Evolutionary conservation across 2,329 filamentous ascomycete genomes (phyloP), one percentile per base, ranked within the genome.

Genomic region (Fusarium subtropicale): DNA sequence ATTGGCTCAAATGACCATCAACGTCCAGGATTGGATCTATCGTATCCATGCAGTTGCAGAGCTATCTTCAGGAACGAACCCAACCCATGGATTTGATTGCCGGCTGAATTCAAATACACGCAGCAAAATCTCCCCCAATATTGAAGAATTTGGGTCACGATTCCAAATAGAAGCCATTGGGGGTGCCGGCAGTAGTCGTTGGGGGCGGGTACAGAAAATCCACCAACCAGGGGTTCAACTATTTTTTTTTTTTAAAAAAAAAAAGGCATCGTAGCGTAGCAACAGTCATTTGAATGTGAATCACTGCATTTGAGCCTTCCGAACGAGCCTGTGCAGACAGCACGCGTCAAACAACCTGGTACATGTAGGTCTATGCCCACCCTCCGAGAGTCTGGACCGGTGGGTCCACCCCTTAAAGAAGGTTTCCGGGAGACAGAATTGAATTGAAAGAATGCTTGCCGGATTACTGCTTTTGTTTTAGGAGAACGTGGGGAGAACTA

Each of bases 171-270:
- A 63, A 64, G 59, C 33, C 31, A 54, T 74, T 73, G 72, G 70
- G 72, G 66, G 70, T 61, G 33, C 34, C 33, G 44, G 46, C 41
- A 65, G 41, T 60, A 53, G 26, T 22, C 24, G 41, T 73, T 73
- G 71, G 72, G 71, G 71, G 71, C 56, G 58, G 65, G 57, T 68
- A 70, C 55, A 72, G 59, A 73, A 67, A 66, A 58, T 73, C 68
- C 72, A 73, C 66, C 71, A 69, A 72, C 64, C 56, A 69, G 39
- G 51, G 57, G 33, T 38, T 30, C 20, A 41, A 36, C 34, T 41
- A 52, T n/a, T n/a, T n/a, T n/a, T n/a, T n/a, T n/a, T n/a, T n/a
- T n/a, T 52, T 20, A 36, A 51, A 24, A 34, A 24, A 34, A n/a
- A 26, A 36, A 51, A 26, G 39, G 48, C 15, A 39, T 4, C 24